Evolutionary conservation across 2,329 filamentous ascomycete genomes (phyloP), one percentile per base, ranked within the genome.

Genomic region (Pseudogymnoascus sp.): DNA sequence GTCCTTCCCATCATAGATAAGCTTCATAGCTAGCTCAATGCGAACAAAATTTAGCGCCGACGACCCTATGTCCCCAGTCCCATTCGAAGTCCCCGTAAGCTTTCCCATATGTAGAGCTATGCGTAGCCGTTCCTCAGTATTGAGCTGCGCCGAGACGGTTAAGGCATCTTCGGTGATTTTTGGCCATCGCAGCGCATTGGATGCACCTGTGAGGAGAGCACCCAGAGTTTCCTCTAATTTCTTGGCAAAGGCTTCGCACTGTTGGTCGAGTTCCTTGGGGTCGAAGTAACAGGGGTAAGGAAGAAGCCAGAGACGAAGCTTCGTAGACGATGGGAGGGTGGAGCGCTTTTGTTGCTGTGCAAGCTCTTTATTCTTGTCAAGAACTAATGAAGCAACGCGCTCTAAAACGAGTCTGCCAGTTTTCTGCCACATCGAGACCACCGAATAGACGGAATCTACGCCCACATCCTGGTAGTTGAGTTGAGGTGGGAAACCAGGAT

Each of bases 141-240:
- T 63, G 43, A 64, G 37, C 14, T 61, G 2, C 12, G 34, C 50
- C 6, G 35, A 60, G 8, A 57, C 47, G 3, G 57, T 54, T n/a
- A 28, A 39, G 11, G 62, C 43, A 30, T 63, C 59, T 35, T 60
- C 57, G 11, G 60, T 35, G n/a, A 62, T 58, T 30, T 32, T 54
- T 2, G 39, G 60, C 63, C 62, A 64, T 30, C 57, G 61, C 8
- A 63, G 47, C n/a, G 62, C 34, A 14, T 60, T 62, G 12, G 22
- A 22, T 32, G 60, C 47, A 37, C 16, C 34, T 54, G 43, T 37
- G 11, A 64, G 59, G 12, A 54, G 14, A 14, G 25, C 32, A n/a
- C 35, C 20, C 7, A 64, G 30, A 38, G 58, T 12, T 25, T 38
- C 22, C 16, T 54, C 57, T 30, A 64, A 25, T 37, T 62, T 43